A percentile compares a stretch with the other conserved stretches of the same genome.
Conservation (phyloP, 495 filamentous ascomycete species). For the Talaromyces borbonicus region DNA sequence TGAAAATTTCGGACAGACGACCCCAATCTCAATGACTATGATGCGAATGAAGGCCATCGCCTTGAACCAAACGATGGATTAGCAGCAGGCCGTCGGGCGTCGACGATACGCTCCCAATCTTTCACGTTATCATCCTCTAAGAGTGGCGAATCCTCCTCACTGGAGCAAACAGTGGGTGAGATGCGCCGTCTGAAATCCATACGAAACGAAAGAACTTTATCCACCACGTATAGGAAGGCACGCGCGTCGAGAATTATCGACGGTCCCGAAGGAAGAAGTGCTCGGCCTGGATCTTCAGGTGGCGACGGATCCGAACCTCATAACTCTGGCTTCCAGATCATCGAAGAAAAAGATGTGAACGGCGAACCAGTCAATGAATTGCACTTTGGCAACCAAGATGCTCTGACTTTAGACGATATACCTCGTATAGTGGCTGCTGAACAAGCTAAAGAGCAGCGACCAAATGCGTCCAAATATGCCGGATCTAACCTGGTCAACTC, state of each 20-base stretch:
- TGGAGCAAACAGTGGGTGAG: slow-evolving; percentile 92
- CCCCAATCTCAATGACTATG: slow-evolving; percentile 56
- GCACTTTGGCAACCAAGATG: slow-evolving; percentile 83
- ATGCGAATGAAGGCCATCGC: slow-evolving; percentile 55
- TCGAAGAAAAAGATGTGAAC: slow-evolving; percentile 72
- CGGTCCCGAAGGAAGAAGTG: slow-evolving; percentile 70
- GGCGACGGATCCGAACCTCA: slow-evolving; percentile 49
- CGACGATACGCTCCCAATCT: slow-evolving; percentile 64
- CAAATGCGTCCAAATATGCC: slow-evolving; percentile 70
- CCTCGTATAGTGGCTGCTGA: slow-evolving; percentile 94
- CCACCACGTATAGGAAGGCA: slow-evolving; percentile 81
- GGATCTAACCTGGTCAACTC: slow-evolving; percentile 59
- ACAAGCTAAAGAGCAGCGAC: slow-evolving; percentile 84
- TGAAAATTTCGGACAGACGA: slow-evolving; percentile 50
- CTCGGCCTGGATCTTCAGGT: slow-evolving; percentile 71
- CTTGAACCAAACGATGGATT: slow-evolving; percentile 27
- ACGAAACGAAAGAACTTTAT: slow-evolving; percentile 85
- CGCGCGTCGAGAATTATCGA: slow-evolving; percentile 88
- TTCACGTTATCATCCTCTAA: slow-evolving; percentile 52
- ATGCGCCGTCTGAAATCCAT: slow-evolving; percentile 86
- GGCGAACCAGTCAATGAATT: slow-evolving; percentile 64
- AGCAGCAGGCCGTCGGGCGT: slow-evolving; percentile 37
- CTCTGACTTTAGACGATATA: slow-evolving; percentile 90
- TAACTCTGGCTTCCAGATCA: slow-evolving; percentile 61
- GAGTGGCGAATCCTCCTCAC: slow-evolving; percentile 58